Evolutionary conservation across 257 asterid genomes (phyloP).

Genomic region (Fraxinus anomala): DNA sequence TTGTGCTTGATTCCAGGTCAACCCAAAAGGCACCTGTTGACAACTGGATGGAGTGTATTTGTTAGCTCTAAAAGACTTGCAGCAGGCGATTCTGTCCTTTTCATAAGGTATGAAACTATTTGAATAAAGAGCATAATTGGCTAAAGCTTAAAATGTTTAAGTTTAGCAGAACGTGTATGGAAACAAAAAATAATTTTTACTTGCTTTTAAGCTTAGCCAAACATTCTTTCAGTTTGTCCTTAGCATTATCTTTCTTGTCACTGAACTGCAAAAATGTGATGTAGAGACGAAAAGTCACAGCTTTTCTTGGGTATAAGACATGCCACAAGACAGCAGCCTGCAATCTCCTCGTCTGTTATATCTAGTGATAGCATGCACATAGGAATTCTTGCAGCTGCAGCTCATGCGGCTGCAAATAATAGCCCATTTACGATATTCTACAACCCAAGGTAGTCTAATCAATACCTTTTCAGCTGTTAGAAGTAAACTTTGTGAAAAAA

Average conservation of each 20-base stretch:
- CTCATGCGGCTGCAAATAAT: constrained; percentile 95
- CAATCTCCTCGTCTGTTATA: constrained; percentile 86
- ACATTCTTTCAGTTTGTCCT: background rate
- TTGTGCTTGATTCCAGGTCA: constrained; percentile 62
- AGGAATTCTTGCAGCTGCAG: constrained; percentile 98
- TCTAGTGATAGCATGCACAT: constrained; percentile 98
- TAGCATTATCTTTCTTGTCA: constrained; percentile 19
- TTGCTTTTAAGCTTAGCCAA: background rate
- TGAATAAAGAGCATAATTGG: background rate
- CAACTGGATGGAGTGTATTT: constrained; percentile 98
- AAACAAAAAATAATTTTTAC: background rate
- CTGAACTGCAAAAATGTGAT: background rate
- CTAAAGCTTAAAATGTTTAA: background rate
- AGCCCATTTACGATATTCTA: constrained; percentile 89
- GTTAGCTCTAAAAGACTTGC: constrained; percentile 86
- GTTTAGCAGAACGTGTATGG: background rate
- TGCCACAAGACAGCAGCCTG: constrained; percentile 82
- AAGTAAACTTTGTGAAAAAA: background rate
- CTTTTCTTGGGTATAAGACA: constrained; percentile 77
- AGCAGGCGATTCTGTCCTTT: constrained; percentile 94
- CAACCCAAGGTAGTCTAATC: constrained; percentile 69
- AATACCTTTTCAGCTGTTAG: constrained; percentile 3
- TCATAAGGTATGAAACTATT: constrained; percentile 60
- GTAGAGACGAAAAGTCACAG: constrained; percentile 91
- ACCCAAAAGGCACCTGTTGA: constrained; percentile 89